Conservation (phyloP, 768 basidiomycete species). For the Chalciporus piperatus region DNA sequence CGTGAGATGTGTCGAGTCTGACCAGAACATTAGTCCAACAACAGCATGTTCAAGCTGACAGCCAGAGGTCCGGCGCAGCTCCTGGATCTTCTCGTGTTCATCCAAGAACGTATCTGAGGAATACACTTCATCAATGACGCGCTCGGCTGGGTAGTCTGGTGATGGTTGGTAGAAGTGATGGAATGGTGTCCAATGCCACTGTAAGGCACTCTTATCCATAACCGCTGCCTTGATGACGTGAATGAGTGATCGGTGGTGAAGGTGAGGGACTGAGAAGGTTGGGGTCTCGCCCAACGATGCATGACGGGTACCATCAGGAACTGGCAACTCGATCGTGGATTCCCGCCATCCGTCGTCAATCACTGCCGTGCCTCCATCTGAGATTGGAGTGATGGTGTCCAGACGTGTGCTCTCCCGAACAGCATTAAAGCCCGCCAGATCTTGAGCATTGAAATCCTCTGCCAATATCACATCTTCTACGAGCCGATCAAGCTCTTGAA, state of each 20-base stretch:
- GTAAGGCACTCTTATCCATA: background rate
- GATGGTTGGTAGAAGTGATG: background rate
- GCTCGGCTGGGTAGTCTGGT: slow-evolving; percentile 2
- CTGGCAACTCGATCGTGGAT: background rate
- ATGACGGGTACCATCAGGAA: background rate
- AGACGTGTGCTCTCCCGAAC: background rate
- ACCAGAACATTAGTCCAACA: background rate
- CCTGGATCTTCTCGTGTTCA: slow-evolving; percentile 8
- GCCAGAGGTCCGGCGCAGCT: too few relatives aligned
- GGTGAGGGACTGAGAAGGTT: background rate
- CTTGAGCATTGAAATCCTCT: slow-evolving; percentile 5
- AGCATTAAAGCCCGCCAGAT: slow-evolving; percentile 5
- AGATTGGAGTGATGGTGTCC: background rate
- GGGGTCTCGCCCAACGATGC: background rate
- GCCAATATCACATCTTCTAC: slow-evolving; percentile 6
- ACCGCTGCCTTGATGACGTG: background rate
- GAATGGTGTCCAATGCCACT: background rate
- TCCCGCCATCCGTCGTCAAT: background rate
- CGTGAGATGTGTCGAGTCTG: background rate
- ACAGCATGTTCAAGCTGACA: background rate
- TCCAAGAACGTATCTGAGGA: slow-evolving; percentile 12
- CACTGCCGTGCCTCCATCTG: too few relatives aligned
- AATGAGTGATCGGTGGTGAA: background rate
- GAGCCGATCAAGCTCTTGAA: slow-evolving; percentile 5
- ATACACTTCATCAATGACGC: slow-evolving; percentile 21